Evolutionary conservation across 495 filamentous ascomycete species (phyloP).

Genomic region (Margaritispora aquatica): DNA sequence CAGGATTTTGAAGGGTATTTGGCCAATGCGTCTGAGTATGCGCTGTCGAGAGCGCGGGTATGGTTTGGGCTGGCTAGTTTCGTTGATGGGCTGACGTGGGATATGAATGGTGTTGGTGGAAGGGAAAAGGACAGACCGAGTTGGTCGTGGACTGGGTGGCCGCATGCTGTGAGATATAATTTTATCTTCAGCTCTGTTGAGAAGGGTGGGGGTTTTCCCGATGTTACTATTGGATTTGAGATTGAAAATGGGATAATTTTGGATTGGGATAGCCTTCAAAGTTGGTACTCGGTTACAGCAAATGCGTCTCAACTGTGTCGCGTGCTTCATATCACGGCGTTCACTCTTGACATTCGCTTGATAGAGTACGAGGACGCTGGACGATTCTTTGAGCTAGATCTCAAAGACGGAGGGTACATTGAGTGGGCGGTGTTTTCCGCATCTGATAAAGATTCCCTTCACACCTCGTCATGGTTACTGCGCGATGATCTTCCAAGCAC

Average conservation of each 20-base stretch:
- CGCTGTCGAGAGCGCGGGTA: background rate
- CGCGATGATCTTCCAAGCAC: background rate
- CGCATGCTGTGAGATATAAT: background rate
- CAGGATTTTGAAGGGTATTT: background rate
- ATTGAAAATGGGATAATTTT: background rate
- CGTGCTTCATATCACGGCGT: background rate
- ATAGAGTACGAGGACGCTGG: background rate
- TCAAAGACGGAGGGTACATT: background rate
- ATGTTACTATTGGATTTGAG: background rate
- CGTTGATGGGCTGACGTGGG: background rate
- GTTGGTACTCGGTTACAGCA: background rate
- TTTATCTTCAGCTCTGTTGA: background rate
- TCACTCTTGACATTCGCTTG: background rate
- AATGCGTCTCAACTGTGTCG: background rate
- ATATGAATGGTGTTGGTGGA: background rate
- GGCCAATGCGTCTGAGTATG: background rate
- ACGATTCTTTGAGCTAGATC: background rate
- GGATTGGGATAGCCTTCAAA: background rate
- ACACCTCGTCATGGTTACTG: background rate
- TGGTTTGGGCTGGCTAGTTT: background rate
- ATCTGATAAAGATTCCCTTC: background rate
- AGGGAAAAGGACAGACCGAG: background rate
- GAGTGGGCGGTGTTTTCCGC: background rate
- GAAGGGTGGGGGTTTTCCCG: background rate
- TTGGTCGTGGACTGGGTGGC: background rate